Conservation (phyloP, 2,329 filamentous ascomycete genomes). For the Emergomyces africanus region DNA sequence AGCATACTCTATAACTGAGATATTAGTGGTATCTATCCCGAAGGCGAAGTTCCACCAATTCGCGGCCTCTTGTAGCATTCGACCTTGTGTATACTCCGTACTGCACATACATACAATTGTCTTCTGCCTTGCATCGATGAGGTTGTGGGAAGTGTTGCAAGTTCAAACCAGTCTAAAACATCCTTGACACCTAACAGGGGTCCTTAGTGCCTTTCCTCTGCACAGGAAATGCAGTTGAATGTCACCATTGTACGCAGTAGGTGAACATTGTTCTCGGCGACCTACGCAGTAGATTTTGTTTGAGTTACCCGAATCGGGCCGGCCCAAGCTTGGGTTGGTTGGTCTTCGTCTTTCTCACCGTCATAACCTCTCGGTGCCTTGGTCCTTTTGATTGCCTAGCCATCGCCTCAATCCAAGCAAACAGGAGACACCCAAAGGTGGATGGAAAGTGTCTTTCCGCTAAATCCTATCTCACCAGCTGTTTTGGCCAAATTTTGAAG, state of each 20-base stretch:
- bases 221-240: background rate
- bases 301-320: background rate
- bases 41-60: background rate
- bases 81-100: background rate
- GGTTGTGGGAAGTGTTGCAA: background rate
- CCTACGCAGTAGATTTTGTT: no score
- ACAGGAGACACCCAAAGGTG: background rate
- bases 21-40: background rate
- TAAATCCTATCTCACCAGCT: background rate
- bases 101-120: no score
- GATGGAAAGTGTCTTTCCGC: background rate
- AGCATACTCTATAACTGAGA: background rate
- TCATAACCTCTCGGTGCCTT: no score
- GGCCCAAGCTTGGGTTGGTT: background rate
- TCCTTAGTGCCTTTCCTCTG: background rate
- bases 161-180: background rate
- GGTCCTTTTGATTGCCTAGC: background rate
- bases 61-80: background rate
- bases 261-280: background rate
- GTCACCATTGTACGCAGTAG: background rate
- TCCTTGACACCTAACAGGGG: background rate
- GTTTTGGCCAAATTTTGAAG: background rate
- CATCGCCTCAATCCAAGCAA: background rate
- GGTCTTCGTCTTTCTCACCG: background rate
- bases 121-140: background rate